These are phyloP conservation scores for Syzygium aromaticum DNA, from an alignment of 345 rosid genomes.

Conservation along the genomic window DNA sequence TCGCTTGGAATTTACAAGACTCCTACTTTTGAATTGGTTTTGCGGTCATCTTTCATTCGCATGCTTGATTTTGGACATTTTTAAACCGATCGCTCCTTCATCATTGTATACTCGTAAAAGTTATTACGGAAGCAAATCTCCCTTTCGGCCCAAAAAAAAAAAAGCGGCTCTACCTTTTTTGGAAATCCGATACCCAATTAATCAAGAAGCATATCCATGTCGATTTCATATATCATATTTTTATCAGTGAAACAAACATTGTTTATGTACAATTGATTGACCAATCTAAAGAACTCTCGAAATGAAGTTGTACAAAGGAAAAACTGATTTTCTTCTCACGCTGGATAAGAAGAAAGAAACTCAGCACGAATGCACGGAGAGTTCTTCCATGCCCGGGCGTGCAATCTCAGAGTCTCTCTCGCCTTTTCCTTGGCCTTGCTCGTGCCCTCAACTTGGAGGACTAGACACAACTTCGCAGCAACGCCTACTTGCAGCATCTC, in stretches of 20 bases:
- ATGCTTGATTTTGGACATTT: too few species aligned
- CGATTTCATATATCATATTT: background rate
- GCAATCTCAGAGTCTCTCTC: constrained; percentile 52
- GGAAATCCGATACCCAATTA: background rate
- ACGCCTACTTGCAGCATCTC: constrained; percentile 74
- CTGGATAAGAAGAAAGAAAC: constrained; percentile 29
- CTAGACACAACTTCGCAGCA: constrained; percentile 56
- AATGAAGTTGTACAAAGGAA: background rate
- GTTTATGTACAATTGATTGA: background rate
- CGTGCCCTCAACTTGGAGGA: constrained; percentile 45
- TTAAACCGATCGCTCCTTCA: too few species aligned
- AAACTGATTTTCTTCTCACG: background rate
- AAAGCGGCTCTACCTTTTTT: background rate
- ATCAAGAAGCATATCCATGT: background rate
- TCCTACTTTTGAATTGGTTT: too few species aligned
- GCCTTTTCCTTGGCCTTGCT: constrained; percentile 51
- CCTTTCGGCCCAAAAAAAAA: too few species aligned
- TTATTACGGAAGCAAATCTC: background rate
- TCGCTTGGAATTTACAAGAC: background rate
- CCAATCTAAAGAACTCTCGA: background rate
- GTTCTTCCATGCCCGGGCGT: constrained; percentile 55
- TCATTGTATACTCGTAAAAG: background rate
- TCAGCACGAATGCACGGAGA: constrained; percentile 46
- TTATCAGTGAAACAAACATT: background rate
- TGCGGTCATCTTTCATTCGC: too few species aligned